A percentile compares a stretch with the other conserved stretches of the same genome.
Conservation (phyloP, 2,329 filamentous ascomycete genomes). For the Aspergillus amoenus region DNA sequence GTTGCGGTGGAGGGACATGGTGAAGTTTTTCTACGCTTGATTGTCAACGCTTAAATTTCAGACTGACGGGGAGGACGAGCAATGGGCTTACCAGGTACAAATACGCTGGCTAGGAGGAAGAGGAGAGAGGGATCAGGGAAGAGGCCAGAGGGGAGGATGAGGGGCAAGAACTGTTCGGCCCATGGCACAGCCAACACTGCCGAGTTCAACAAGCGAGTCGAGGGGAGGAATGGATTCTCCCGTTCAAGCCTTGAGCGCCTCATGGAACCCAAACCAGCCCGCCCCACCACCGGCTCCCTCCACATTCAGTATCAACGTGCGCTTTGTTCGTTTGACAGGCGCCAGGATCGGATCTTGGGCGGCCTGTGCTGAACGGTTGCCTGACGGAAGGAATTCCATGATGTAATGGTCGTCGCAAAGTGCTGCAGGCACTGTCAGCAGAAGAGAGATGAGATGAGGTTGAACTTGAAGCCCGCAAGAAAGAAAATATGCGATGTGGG, state of each 20-base stretch:
- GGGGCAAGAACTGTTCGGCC: neutral
- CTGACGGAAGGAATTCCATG: neutral
- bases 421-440: neutral
- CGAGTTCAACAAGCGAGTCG: conserved; percentile 8
- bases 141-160: neutral
- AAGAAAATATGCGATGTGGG: neutral
- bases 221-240: neutral
- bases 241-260: neutral
- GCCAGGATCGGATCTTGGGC: neutral
- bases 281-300: conserved; percentile 4
- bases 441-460: neutral
- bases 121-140: neutral
- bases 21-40: conserved; percentile 7
- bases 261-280: conserved; percentile 1
- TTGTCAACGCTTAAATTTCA: neutral
- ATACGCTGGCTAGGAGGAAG: neutral
- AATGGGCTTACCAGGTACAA: neutral
- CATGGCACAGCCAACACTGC: neutral
- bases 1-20: conserved; percentile 39
- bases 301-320: conserved; percentile 1
- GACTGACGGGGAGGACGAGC: neutral
- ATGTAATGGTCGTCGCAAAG: neutral
- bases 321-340: neutral
- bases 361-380: neutral
- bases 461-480: neutral